Base-by-base conservation (phyloP, 2,329 filamentous ascomycete species). In the Alternaria alternata region DNA sequence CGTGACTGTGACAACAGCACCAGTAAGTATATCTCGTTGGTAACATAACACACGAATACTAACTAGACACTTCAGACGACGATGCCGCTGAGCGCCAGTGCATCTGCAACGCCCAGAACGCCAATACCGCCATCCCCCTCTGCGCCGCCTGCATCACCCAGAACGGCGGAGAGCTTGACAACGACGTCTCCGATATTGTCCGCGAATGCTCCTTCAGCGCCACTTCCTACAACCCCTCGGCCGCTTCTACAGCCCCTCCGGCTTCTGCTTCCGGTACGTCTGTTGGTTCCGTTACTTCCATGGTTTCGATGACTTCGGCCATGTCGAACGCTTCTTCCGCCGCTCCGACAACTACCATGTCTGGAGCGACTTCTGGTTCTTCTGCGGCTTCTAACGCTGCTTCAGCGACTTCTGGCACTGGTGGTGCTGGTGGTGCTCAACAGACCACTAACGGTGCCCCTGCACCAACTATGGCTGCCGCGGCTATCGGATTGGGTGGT, bases 101-200 rank as follows among this genome's bases (percentile, higher is more conserved):
- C 24, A 14, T 58, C 41, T 58, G 55, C 55, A 54, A 24, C 7
- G 55, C 20, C 32, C 49, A 58, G 30, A 34, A 58, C 26, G 55
- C 55, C 28, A 46, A 32, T 20, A 58, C 48, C 5, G 28, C 16
- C 14, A 26, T 58, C 2, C 49, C 55, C 26, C 34, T 54, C 11
- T 58, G 55, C 16, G 55, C 55, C 5, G 39, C 41, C 20, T 58
- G 55, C 24, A 46, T 58, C 24, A 32, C 18, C n/a, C 41, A 46
- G 20, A 58, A 58, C 20, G 49, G 55, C 7, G 55, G 55, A 30
- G 26, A 54, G 18, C 20, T 46, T 5, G 55, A 58, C 55, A 53
- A 58, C 16, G 49, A 58, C 5, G 49, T 52, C 2, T 26, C 43
- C 34, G 55, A 58, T 3, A 26, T 58, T 16, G 41, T 58, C 24